Conservation (phyloP, 768 basidiomycete genomes). For the Mrakia blollopis region DNA sequence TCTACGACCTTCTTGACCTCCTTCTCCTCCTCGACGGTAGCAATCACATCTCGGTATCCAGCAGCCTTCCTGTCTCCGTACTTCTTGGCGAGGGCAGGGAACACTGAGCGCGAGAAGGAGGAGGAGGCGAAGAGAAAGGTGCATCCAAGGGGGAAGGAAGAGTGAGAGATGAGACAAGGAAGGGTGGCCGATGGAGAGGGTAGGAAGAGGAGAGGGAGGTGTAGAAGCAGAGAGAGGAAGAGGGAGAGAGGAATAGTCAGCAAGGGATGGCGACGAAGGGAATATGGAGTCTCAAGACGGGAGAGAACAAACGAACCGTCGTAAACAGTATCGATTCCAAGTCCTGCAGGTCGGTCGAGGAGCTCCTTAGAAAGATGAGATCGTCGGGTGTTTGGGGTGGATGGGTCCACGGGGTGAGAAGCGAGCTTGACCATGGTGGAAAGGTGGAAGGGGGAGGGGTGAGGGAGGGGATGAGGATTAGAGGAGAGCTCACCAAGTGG, state of each 20-base stretch:
- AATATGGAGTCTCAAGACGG: not conserved
- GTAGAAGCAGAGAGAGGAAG: not conserved
- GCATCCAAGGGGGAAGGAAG: not conserved
- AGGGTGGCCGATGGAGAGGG: no score
- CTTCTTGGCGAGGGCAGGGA: constrained; percentile 37
- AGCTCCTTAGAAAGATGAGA: constrained; percentile 40
- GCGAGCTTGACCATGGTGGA: not conserved
- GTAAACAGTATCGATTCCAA: constrained; percentile 38
- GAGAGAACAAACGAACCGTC: constrained; percentile 38
- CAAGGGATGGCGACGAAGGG: not conserved
- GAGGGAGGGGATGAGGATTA: not conserved
- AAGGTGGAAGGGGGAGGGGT: constrained; percentile 4
- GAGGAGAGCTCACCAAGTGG: not conserved
- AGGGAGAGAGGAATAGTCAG: not conserved
- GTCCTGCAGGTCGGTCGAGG: constrained; percentile 38
- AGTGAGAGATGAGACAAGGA: not conserved
- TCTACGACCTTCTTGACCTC: constrained; percentile 38
- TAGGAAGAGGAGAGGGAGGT: not conserved
- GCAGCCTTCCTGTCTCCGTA: constrained; percentile 40
- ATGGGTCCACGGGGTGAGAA: not conserved
- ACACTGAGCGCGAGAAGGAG: not conserved
- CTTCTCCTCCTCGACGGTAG: constrained; percentile 43
- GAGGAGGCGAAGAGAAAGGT: not conserved
- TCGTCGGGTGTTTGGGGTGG: constrained; percentile 33
- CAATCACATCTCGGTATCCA: constrained; percentile 39